A percentile compares a stretch with the other conserved stretches of the same genome.
Conservation (phyloP, 2,329 filamentous ascomycete genomes). For the Aspergillus fructus region DNA sequence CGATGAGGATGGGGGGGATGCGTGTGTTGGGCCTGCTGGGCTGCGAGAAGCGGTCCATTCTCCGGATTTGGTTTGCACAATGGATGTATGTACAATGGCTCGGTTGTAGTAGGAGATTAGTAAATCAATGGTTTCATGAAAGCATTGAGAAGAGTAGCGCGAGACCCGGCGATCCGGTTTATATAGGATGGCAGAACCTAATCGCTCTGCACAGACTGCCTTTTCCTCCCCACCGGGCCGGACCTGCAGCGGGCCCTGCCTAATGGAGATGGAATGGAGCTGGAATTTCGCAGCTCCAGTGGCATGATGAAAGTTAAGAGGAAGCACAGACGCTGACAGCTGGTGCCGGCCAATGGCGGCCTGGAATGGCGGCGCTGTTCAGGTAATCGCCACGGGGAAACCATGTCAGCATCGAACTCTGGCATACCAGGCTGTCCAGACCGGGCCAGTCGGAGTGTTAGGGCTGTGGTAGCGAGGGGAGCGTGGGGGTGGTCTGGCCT, state of each 20-base stretch:
- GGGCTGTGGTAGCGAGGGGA: neutral
- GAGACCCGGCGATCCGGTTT: too few relatives aligned
- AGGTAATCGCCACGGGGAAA: neutral
- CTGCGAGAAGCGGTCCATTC: constrained; percentile 6
- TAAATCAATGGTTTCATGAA: too few relatives aligned
- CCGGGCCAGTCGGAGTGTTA: neutral
- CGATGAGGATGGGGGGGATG: constrained; percentile 16
- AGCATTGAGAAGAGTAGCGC: too few relatives aligned
- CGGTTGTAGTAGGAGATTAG: too few relatives aligned
- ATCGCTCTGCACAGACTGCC: too few relatives aligned
- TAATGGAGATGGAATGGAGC: too few relatives aligned
- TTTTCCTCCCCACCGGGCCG: too few relatives aligned
- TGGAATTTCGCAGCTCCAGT: neutral
- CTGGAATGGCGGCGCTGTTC: too few relatives aligned
- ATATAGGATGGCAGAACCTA: too few relatives aligned
- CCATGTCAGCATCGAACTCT: neutral
- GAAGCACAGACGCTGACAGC: neutral
- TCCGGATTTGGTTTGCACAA: neutral
- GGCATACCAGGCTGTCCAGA: neutral
- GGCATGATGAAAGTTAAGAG: neutral
- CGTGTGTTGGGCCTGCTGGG: constrained; percentile 16
- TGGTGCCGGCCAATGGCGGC: neutral
- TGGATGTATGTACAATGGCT: neutral
- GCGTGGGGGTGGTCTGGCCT: neutral
- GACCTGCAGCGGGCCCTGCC: too few relatives aligned